These are phyloP conservation scores for Trichoderma pleuroti DNA, from an alignment of 2,329 filamentous ascomycete species.

Conservation along the genomic window DNA sequence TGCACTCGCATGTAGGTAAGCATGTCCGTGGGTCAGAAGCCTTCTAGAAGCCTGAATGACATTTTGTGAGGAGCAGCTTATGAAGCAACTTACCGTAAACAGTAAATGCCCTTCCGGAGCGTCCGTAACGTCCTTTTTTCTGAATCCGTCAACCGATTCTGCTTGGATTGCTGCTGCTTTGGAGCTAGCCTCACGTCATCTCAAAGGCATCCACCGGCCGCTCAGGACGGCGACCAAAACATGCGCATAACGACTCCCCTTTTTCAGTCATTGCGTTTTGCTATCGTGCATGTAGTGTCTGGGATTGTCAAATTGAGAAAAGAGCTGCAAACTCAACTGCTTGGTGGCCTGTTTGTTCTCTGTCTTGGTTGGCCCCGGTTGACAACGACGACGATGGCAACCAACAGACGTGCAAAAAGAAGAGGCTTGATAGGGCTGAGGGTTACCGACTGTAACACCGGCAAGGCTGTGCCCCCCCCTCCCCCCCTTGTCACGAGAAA, in stretches of 20 bases:
- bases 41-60: conserved; percentile 6
- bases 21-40: conserved; percentile 4
- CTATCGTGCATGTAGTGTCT: neutral
- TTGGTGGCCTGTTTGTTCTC: neutral
- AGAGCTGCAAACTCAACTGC: neutral
- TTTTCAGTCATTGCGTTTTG: neutral
- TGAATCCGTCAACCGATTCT: neutral
- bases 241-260: neutral
- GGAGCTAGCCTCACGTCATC: conserved; percentile 3
- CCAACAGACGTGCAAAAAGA: neutral
- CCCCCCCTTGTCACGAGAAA: neutral
- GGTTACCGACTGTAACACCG: neutral
- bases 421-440: neutral
- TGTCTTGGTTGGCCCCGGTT: neutral
- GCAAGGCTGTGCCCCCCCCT: neutral
- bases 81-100: neutral
- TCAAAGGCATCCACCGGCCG: neutral
- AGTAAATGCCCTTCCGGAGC: neutral
- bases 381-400: neutral
- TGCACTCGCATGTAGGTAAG: conserved; percentile 6
- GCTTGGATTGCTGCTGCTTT: neutral
- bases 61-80: neutral
- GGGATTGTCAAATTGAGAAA: neutral
- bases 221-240: neutral
- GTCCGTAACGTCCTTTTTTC: neutral